These are phyloP conservation scores for Butyriboletus regius DNA, from an alignment of 1,284 basidiomycete genomes.

Conservation along the genomic window DNA sequence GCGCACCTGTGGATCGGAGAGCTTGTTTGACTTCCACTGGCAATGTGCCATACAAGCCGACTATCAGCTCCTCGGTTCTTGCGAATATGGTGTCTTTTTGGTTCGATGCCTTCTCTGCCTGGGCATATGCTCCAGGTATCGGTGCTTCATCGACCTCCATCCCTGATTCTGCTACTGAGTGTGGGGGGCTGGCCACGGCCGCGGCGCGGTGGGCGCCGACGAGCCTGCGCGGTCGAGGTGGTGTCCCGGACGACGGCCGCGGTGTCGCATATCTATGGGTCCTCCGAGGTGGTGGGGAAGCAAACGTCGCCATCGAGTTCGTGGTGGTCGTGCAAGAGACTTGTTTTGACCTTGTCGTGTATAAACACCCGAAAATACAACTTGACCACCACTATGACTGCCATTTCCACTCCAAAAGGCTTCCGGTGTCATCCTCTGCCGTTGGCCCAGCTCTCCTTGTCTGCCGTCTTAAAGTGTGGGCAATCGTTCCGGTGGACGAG, in stretches of 20 bases:
- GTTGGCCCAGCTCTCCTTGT: conserved; percentile 58
- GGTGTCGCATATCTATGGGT: conserved; percentile 35
- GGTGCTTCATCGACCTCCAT: conserved; percentile 63
- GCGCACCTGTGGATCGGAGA: conserved; percentile 55
- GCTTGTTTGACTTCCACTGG: conserved; percentile 69
- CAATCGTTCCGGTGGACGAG: conserved; percentile 74
- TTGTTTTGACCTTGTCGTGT: neutral
- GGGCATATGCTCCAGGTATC: conserved; percentile 34
- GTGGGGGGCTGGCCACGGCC: conserved; percentile 27
- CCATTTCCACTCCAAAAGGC: conserved; percentile 24
- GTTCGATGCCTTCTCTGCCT: conserved; percentile 21
- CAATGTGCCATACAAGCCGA: conserved; percentile 61
- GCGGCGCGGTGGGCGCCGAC: conserved; percentile 23
- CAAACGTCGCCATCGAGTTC: conserved; percentile 26
- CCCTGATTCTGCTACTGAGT: conserved; percentile 37
- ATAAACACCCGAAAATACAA: conserved; percentile 15
- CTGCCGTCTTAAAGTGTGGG: conserved; percentile 69
- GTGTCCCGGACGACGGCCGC: conserved; percentile 36
- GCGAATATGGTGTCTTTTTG: conserved; percentile 53
- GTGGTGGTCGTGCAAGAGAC: conserved; percentile 2
- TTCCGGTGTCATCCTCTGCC: conserved; percentile 57
- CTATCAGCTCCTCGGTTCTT: conserved; percentile 62
- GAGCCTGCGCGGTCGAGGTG: conserved; percentile 26
- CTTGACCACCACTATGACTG: conserved; percentile 9
- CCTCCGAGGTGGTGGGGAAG: conserved; percentile 45